Base-by-base conservation (phyloP, 2,329 filamentous ascomycete genomes). In the Arthrobotrys musiformis region DNA sequence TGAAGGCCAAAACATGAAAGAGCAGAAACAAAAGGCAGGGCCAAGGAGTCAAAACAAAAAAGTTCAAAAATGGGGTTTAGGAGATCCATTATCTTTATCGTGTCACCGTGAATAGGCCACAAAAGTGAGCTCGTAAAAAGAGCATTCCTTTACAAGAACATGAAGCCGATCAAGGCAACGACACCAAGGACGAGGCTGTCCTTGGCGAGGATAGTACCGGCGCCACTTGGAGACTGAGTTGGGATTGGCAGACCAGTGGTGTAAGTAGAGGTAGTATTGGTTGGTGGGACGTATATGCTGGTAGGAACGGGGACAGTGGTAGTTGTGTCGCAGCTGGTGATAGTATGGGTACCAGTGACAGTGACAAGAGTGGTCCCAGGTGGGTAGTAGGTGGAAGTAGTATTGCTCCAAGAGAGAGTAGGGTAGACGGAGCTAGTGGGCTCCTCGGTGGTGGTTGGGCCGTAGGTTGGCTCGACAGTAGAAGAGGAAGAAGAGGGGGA, bases 401-500 rank as follows among this genome's bases (percentile, higher is more conserved):
- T 60, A 35, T 68, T 67, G 28, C 28, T 44, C 46, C 42, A 62
- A 30, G 48, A 50, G 52, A 35, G 13, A 17, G 62, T 70, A 15
- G 70, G 67, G 19, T 74, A 44, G 28, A 68, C 54, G 11, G 64
- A 50, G 15, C 81, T 80, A 74, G 22, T 15, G 13, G 52, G 22
- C 42, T 56, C 37, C 4, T 5, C 46, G 17, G 44, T 44, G 33
- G 50, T 48, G 79, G 11, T 66, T 81, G 19, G 84, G 83, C 8
- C 81, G 82, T 81, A 84, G 85, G 26, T 82, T 11, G 37, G 46
- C 72, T 78, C 64, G 26, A 26, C 44, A 44, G 73, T 33, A 28
- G 30, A 44, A 28, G 54, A 33, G 8, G 70, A 66, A 4, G 70
- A 63, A 24, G 60, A 58, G 11, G 69, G 54, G 9, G 66, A 58